A percentile compares a stretch with the other conserved stretches of the same genome.
Conservation (phyloP, 164 flowering plant species). For the Vitis labrusca region DNA sequence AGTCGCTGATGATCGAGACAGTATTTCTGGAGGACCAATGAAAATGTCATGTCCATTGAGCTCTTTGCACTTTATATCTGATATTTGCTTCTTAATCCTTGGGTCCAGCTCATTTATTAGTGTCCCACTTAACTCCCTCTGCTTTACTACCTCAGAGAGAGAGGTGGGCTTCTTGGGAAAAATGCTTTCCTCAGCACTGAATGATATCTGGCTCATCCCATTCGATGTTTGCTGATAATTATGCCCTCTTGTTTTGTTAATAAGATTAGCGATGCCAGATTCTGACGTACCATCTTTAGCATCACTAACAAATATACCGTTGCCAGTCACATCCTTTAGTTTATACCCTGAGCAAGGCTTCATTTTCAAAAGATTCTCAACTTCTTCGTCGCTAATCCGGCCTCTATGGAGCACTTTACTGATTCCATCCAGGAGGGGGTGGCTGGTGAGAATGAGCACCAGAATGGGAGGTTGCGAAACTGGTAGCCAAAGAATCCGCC, state of each 20-base stretch:
- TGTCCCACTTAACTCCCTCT: conserved; percentile 40
- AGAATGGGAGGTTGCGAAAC: conserved; percentile 9
- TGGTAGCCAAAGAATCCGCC: conserved; percentile 20
- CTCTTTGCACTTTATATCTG: conserved; percentile 82
- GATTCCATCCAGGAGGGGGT: conserved; percentile 53
- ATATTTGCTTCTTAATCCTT: conserved; percentile 54
- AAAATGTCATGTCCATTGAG: conserved; percentile 88
- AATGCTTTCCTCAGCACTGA: conserved; percentile 43
- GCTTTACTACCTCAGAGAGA: conserved; percentile 53
- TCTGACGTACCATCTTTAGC: conserved; percentile 31
- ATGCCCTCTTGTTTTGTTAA: conserved; percentile 37
- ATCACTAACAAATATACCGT: conserved; percentile 42
- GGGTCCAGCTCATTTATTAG: conserved; percentile 21
- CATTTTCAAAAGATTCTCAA: conserved; percentile 42
- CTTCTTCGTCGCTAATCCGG: conserved; percentile 57
- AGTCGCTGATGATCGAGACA: conserved; percentile 46
- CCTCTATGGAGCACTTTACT: conserved; percentile 53
- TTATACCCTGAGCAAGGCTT: conserved; percentile 62
- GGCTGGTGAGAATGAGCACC: conserved; percentile 35
- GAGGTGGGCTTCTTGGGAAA: conserved; percentile 58
- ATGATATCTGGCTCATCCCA: conserved; percentile 67
- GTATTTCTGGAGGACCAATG: conserved; percentile 72
- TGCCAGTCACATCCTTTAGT: conserved; percentile 60
- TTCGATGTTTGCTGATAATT: conserved; percentile 47
- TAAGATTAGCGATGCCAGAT: conserved; percentile 22